Evolutionary conservation across 2,329 filamentous ascomycete genomes (phyloP), one percentile per base, ranked within the genome.

Genomic region (Paecilomyces sp.): DNA sequence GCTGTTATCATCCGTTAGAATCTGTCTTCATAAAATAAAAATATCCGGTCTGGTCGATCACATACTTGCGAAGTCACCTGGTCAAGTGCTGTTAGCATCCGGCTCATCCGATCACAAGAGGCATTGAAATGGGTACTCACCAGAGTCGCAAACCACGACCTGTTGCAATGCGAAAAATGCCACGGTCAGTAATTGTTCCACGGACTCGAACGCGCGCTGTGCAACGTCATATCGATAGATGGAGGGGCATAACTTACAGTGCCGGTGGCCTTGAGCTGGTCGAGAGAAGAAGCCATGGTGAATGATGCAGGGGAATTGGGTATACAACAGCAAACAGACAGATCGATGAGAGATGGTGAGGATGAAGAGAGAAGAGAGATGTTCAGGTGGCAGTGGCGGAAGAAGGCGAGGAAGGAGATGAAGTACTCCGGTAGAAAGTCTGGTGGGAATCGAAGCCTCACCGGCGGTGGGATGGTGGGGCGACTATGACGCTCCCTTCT

Each of bases 91-190:
- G 41, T 47, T 47, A 47, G 41, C 41, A 47, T 22, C 41, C 41
- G 15, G 18, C 18, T 18, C 5, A 47, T 22, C 18, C 41, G 60
- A 58, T 62, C 62, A 61, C 68, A 71, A 71, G 69, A 73, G 69
- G 68, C 74, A 58, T 61, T 62, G 59, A 41, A 55, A 64, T 53
- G 41, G 47, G 56, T 55, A 76, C 83, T 81, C 89, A 88, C 92
- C 94, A 79, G 93, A 96, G 83, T 97, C 94, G 79, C 90, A 93
- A 79, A 97, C 94, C 75, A 97, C 94, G 66, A 91, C 89, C 91
- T 94, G 74, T 67, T 50, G 52, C 31, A 53, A 28, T 53, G 31
- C 56, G 63, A 54, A 66, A 59, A 58, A 59, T 7, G 47, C 34
- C 33, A 58, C 11, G 55, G 60, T 63, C 60, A 66, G 61, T 58